Percentiles rank a stretch among this genome's conserved stretches.
phyloP scores from a whole-genome alignment of 352 stramenopile genomes.

The Phytophthora rubi region DNA sequence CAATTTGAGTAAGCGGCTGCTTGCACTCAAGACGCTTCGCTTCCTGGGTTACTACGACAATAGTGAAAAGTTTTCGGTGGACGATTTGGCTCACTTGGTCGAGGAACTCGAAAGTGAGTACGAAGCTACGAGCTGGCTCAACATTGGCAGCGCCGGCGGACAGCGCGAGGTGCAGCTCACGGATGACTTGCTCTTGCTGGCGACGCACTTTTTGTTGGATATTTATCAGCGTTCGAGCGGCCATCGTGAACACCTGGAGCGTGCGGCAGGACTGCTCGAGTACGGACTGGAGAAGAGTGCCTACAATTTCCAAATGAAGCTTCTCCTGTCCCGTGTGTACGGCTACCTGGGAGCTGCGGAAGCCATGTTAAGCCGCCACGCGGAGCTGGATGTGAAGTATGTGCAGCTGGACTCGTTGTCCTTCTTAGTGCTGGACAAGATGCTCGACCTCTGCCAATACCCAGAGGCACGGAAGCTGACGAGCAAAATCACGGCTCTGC shows the following conservation, averaged over 20 bases:
- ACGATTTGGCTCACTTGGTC: conserved; percentile 47
- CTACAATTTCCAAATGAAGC: conserved; percentile 93
- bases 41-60: conserved; percentile 66
- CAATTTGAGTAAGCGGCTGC: conserved; percentile 58
- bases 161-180: conserved; percentile 88
- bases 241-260: conserved; percentile 52
- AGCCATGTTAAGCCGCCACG: conserved; percentile 70
- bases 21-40: conserved; percentile 74
- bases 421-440: conserved; percentile 85
- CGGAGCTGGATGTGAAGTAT: conserved; percentile 87
- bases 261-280: conserved; percentile 68
- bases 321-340: conserved; percentile 84
- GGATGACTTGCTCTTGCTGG: conserved; percentile 83
- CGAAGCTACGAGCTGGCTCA: conserved; percentile 74
- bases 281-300: conserved; percentile 78
- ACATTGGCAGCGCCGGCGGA: conserved; percentile 66
- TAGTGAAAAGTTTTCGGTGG: conserved; percentile 26
- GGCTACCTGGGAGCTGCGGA: conserved; percentile 69
- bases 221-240: conserved; percentile 55
- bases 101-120: conserved; percentile 71
- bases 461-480: conserved; percentile 56
- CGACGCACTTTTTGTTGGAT: conserved; percentile 73
- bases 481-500: conserved; percentile 57
- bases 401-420: conserved; percentile 87
- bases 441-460: conserved; percentile 70